Evolutionary conservation across 768 basidiomycete species (phyloP).

Genomic region (Lactarius sanguifluus): DNA sequence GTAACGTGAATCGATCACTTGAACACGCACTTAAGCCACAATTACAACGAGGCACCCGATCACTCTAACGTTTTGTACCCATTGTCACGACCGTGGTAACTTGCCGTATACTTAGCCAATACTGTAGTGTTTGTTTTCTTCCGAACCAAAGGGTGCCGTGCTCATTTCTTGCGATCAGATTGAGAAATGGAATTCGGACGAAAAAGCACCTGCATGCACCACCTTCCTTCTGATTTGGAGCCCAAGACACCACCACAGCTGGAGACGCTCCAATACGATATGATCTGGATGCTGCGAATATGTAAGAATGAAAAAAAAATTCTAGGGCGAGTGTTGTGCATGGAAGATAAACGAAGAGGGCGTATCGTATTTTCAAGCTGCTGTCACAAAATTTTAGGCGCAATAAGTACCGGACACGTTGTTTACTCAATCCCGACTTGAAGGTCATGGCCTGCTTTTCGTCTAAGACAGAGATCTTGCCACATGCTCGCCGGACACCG

Average conservation of each 20-base stretch:
- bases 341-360: constrained; percentile 93
- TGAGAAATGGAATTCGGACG: constrained; percentile 97
- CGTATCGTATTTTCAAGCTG: constrained; percentile 85
- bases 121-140: constrained; percentile 81
- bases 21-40: constrained; percentile 78
- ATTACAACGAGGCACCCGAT: constrained; percentile 93
- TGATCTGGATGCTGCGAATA: constrained; percentile 60
- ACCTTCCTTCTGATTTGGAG: constrained; percentile 27
- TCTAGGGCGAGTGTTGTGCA: constrained; percentile 91
- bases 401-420: constrained; percentile 91
- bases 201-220: constrained; percentile 87
- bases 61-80: constrained; percentile 26
- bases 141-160: constrained; percentile 89
- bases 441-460: constrained; percentile 53
- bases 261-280: constrained; percentile 97
- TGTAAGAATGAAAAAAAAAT: constrained; percentile 24
- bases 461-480: constrained; percentile 70
- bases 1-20: constrained; percentile 13
- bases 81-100: constrained; percentile 16
- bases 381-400: constrained; percentile 92
- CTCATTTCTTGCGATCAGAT: constrained; percentile 98
- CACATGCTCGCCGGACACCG: constrained; percentile 97
- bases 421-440: constrained; percentile 90
- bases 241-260: constrained; percentile 75
- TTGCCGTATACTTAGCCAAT: constrained; percentile 60